Base-by-base conservation (phyloP, 2,329 filamentous ascomycete species). In the Colletotrichum sansevieriae region DNA sequence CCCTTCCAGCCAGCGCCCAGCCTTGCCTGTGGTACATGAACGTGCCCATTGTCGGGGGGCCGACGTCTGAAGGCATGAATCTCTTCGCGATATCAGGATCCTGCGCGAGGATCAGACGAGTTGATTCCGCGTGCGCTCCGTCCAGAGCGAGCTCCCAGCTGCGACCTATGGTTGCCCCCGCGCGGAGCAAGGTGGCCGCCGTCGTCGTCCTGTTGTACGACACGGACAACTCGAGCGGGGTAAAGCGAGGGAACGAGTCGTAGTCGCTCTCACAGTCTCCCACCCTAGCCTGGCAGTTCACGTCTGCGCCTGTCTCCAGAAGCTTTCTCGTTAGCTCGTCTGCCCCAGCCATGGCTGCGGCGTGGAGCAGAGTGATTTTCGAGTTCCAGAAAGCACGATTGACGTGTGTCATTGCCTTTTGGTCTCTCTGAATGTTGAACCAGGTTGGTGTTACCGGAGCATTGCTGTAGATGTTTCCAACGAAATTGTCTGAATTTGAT, bases 321-420 rank as follows among this genome's bases (percentile, higher is more conserved):
- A 11, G 6, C 13, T 51, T 29, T 29, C 25, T 11, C n/a, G 7
- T 22, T 15, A 37, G 4, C 4, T 37, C 51, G 10, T 54, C n/a
- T n/a, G 29, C 51, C 10, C 51, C 51, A 11, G 51, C 10, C 51
- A 54, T 35, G 9, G 51, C 51, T 7, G 51, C 51, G 29, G 51
- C 51, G 33, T 54, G 51, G 18, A 54, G 51, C 18, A 54, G 29
- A 20, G n/a, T 37, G 25, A 54, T 54, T 20, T n/a, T 54, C 25
- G 51, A 15, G n/a, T 37, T 54, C 51, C 29, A 37, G 33, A 54
- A 37, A 11, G 51, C 51, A 33, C 51, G 51, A 20, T 54, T 37
- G 4, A 54, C n/a, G 13, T 54, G 51, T n/a, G n/a, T 37, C 29
- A 25, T 35, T 29, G 51, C 51, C 35, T 29, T 35, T 37, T 37